These are phyloP conservation scores for Mortierella sp. DNA, from an alignment of 371 early-diverging fungal genomes.

Conservation along the genomic window DNA sequence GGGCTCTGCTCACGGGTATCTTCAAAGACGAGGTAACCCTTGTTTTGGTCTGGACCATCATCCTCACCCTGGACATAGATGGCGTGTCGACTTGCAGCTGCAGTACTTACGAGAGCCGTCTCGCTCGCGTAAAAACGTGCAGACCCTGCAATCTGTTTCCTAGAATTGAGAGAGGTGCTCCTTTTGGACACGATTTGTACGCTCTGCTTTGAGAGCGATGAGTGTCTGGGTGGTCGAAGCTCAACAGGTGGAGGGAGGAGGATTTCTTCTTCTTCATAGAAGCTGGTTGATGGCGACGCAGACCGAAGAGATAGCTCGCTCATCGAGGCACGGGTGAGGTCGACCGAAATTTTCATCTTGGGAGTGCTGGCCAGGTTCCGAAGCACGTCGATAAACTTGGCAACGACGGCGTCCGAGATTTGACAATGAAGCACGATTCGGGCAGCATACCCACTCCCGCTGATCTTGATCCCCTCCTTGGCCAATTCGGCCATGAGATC, in stretches of 20 bases:
- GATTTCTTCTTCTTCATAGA: not conserved
- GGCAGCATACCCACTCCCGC: constrained; percentile 60
- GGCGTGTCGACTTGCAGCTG: too few relatives aligned
- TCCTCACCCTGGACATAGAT: not conserved
- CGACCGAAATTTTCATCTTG: constrained; percentile 4
- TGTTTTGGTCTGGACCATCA: not conserved
- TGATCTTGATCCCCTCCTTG: constrained; percentile 63
- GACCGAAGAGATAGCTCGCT: not conserved
- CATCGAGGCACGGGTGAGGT: constrained; percentile 1
- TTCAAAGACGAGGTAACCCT: not conserved
- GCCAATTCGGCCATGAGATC: constrained; percentile 60
- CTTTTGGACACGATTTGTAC: too few relatives aligned
- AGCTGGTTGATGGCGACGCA: not conserved
- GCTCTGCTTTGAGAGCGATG: too few relatives aligned
- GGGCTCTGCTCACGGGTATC: not conserved
- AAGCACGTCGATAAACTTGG: constrained; percentile 51
- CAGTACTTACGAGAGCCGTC: too few relatives aligned
- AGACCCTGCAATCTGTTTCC: too few relatives aligned
- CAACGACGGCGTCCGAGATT: constrained; percentile 65
- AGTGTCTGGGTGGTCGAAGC: not conserved
- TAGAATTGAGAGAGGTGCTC: too few relatives aligned
- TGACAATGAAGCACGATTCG: constrained; percentile 83
- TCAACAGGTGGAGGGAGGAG: not conserved
- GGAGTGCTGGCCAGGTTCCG: constrained; percentile 9
- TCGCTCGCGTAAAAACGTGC: too few relatives aligned